Conservation (phyloP, 1,284 basidiomycete species). For the Boletus sp. region DNA sequence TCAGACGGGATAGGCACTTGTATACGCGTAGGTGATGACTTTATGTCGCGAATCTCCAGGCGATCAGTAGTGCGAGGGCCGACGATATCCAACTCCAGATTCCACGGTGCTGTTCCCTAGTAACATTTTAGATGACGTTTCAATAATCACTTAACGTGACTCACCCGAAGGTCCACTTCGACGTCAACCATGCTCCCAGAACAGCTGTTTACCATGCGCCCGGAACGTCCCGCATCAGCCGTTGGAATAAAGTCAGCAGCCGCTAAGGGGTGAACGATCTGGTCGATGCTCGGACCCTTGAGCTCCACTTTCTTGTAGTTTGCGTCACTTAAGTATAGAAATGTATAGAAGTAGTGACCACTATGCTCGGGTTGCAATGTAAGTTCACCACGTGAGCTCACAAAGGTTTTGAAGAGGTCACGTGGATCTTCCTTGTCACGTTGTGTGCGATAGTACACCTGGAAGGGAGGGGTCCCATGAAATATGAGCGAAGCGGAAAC, state of each 20-base stretch:
- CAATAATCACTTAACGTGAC: constrained; percentile 18
- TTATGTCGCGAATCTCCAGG: constrained; percentile 54
- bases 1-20: constrained; percentile 65
- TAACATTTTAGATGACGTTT: neutral
- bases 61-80: constrained; percentile 62
- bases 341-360: constrained; percentile 87
- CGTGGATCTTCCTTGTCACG: constrained; percentile 61
- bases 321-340: constrained; percentile 76
- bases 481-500: constrained; percentile 84
- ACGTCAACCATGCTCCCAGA: constrained; percentile 71
- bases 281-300: constrained; percentile 71
- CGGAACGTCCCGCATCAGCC: constrained; percentile 41
- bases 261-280: constrained; percentile 85
- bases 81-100: constrained; percentile 74
- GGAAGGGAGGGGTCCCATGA: constrained; percentile 88
- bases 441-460: constrained; percentile 74
- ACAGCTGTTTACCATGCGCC: constrained; percentile 64
- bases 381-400: constrained; percentile 76
- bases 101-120: constrained; percentile 87
- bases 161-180: constrained; percentile 72
- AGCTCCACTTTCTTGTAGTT: constrained; percentile 78
- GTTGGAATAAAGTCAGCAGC: constrained; percentile 67
- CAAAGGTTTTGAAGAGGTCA: constrained; percentile 60
- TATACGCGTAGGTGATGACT: constrained; percentile 52
- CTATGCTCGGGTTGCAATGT: constrained; percentile 84